A percentile compares a stretch with the other conserved stretches of the same genome.
These are phyloP conservation scores for Rhizophagus prolifer DNA, from an alignment of 192 early-diverging fungal species.

Conservation along the genomic window DNA sequence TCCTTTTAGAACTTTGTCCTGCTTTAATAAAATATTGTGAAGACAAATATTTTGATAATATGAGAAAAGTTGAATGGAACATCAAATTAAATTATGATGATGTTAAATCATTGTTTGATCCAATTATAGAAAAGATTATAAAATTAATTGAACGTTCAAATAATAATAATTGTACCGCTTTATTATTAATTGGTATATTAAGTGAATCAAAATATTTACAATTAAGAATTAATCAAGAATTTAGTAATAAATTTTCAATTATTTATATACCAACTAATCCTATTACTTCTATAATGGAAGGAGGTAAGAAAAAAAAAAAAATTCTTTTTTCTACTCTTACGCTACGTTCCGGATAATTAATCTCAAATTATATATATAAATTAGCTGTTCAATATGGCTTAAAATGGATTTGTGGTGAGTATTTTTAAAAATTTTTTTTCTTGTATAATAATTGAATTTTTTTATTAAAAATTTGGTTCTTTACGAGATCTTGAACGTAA, in stretches of 20 bases:
- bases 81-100: not conserved
- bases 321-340: no score
- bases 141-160: conserved; percentile 42
- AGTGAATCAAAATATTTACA: conserved; percentile 56
- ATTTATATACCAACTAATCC: conserved; percentile 52
- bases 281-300: conserved; percentile 54
- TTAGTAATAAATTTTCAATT: conserved; percentile 42
- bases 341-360: no score
- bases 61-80: not conserved
- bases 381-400: conserved; percentile 47
- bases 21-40: not conserved
- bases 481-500: no score
- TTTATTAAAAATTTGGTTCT: no score
- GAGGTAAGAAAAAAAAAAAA: no score
- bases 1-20: not conserved
- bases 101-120: conserved; percentile 44
- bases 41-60: not conserved
- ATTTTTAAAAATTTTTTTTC: no score
- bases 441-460: no score
- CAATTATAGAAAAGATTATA: conserved; percentile 53
- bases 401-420: not conserved
- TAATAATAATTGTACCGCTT: conserved; percentile 37
- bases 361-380: no score
- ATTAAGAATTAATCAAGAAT: conserved; percentile 52
- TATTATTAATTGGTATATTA: conserved; percentile 58